phyloP scores from a whole-genome alignment of 257 asterid genomes.

The Lantana camara region DNA sequence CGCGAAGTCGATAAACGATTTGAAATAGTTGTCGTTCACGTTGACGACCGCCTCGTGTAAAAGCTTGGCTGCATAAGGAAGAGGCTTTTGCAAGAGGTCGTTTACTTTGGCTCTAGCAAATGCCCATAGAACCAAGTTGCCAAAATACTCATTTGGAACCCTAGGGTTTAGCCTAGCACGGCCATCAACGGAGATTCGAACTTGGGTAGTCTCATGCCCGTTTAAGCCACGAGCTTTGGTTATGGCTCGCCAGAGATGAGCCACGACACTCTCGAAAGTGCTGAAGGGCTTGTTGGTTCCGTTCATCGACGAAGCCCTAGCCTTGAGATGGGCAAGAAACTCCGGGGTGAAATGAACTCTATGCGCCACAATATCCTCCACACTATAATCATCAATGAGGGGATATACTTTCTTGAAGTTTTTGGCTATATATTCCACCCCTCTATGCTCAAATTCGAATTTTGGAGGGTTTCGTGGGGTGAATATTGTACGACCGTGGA shows the following conservation, averaged over 20 bases:
- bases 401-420: conserved; percentile 40
- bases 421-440: conserved; percentile 50
- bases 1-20: conserved; percentile 78
- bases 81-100: conserved; percentile 47
- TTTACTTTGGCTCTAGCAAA: conserved; percentile 52
- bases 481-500: conserved; percentile 59
- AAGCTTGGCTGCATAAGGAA: conserved; percentile 56
- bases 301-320: conserved; percentile 49
- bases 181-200: conserved; percentile 72
- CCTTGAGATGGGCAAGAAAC: conserved; percentile 63
- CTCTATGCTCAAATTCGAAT: conserved; percentile 63
- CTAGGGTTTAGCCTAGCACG: conserved; percentile 63
- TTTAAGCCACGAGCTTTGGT: conserved; percentile 70
- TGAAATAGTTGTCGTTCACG: conserved; percentile 66
- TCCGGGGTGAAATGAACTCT: conserved; percentile 58
- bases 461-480: conserved; percentile 56
- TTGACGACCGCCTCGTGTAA: conserved; percentile 61
- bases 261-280: conserved; percentile 80
- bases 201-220: conserved; percentile 54
- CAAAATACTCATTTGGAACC: conserved; percentile 68
- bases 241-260: conserved; percentile 77
- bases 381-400: conserved; percentile 33
- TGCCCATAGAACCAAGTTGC: conserved; percentile 88
- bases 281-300: conserved; percentile 51
- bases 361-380: conserved; percentile 55